Evolutionary conservation across 1,139 yeast species (phyloP).

Genomic region (Candida tunisiensis): DNA sequence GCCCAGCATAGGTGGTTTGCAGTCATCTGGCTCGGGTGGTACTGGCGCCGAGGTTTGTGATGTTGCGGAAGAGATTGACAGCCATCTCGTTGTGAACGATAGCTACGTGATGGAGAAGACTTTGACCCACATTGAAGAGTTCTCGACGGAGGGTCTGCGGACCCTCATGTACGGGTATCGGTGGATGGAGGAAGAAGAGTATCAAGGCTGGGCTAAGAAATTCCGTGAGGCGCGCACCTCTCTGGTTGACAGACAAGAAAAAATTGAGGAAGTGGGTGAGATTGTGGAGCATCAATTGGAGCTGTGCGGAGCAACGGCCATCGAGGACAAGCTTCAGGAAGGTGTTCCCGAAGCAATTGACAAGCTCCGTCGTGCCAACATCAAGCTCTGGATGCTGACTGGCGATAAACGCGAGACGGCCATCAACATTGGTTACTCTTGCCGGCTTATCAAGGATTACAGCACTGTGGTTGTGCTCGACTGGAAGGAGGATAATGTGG

Average conservation of each 20-base stretch:
- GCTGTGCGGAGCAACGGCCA: constrained; percentile 85
- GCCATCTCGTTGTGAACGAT: constrained; percentile 50
- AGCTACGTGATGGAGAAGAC: constrained; percentile 71
- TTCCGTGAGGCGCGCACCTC: constrained; percentile 71
- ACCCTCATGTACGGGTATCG: constrained; percentile 72
- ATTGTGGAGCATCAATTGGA: constrained; percentile 49
- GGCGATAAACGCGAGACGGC: constrained; percentile 98
- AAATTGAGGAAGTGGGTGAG: constrained; percentile 61
- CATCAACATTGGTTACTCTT: constrained; percentile 88
- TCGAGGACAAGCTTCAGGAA: constrained; percentile 89
- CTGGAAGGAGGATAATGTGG: constrained; percentile 29
- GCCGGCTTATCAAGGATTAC: constrained; percentile 82
- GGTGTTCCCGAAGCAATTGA: constrained; percentile 95
- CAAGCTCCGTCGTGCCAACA: constrained; percentile 81
- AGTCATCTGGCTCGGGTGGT: neutral
- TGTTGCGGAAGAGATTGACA: constrained; percentile 29
- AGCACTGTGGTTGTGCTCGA: constrained; percentile 73
- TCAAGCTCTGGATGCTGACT: constrained; percentile 93
- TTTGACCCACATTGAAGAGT: constrained; percentile 78
- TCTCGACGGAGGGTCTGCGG: constrained; percentile 87
- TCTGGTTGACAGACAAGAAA: constrained; percentile 42
- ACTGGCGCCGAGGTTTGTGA: too few relatives aligned
- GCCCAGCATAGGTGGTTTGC: too few relatives aligned
- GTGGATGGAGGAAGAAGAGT: constrained; percentile 47
- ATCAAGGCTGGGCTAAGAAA: constrained; percentile 44